These are phyloP conservation scores for Withania somnifera DNA, from an alignment of 305 asterid species.

Conservation along the genomic window DNA sequence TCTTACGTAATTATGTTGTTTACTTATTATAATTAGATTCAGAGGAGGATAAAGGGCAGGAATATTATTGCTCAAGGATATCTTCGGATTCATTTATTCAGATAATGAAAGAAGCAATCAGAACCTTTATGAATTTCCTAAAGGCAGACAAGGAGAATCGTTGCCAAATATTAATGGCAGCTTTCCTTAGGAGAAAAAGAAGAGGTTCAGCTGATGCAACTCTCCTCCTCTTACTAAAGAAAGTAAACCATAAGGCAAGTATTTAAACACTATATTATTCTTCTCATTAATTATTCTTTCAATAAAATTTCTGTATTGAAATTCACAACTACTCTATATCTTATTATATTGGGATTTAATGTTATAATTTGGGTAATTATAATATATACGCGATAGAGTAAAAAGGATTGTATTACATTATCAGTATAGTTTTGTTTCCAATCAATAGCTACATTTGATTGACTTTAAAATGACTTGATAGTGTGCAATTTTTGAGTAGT, in stretches of 20 bases:
- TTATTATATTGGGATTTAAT: neutral
- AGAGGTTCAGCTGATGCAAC: slow-evolving; percentile 51
- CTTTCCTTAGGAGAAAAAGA: slow-evolving; percentile 44
- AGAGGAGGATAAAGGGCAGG: slow-evolving; percentile 51
- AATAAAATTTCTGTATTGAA: neutral
- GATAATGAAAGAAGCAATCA: slow-evolving; percentile 73
- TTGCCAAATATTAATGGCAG: slow-evolving; percentile 37
- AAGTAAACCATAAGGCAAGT: slow-evolving; percentile 61
- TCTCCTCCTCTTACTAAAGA: slow-evolving; percentile 51
- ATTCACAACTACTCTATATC: neutral
- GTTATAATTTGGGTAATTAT: neutral
- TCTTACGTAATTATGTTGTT: neutral
- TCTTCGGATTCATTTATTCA: slow-evolving; percentile 56
- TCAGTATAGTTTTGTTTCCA: no score
- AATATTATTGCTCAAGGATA: slow-evolving; percentile 53
- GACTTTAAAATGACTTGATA: neutral
- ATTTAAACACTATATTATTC: no score
- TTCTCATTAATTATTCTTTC: neutral
- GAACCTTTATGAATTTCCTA: slow-evolving; percentile 79
- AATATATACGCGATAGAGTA: neutral
- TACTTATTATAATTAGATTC: slow-evolving; percentile 28
- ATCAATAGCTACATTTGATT: neutral
- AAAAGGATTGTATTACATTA: no score
- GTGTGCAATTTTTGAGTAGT: neutral
- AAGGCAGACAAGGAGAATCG: slow-evolving; percentile 69